Base-by-base conservation (phyloP, 2,329 filamentous ascomycete species). In the Ophiocordyceps unilateralis region DNA sequence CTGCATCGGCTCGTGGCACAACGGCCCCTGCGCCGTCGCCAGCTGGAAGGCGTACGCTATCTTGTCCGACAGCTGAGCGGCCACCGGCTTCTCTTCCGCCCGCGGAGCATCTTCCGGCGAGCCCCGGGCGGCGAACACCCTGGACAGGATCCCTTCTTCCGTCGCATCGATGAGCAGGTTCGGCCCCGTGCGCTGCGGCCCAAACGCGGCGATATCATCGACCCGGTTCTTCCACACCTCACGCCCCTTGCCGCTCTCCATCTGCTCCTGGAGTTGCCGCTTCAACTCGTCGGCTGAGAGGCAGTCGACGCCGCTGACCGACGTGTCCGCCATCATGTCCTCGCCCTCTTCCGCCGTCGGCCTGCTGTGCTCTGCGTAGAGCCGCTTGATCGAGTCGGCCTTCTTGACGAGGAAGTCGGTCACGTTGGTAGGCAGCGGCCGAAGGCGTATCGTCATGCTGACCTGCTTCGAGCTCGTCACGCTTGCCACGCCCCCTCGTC, bases 11-110 rank as follows among this genome's bases (percentile, higher is more conserved):
- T 98, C 91, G 53, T 85, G 75, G 61, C 91, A 96, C 41, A 96
- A 73, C 0, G 91, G 88, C 0, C 91, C 91, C 61, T 93, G 86
- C 20, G 78, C 75, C 1, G 81, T 93, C 34, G 86, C 83, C 15
- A 96, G 79, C 59, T 98, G 91, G 70, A 98, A 98, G 40, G 85
- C 88, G 58, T 98, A 88, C 9, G 77, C 70, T 48, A 96, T 83
- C 58, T 93, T 96, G 65, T 96, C 89, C 45, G 80, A 77, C 50
- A 96, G 79, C 54, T 91, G 81, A 41, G 70, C 69, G 4, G 79
- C 68, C 43, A 69, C 64, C 37, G 82, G 62, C 41, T 63, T 60
- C 44, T 74, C 70, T 40, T n/a, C n/a, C n/a, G n/a, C n/a, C n/a
- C n/a, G n/a, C n/a, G n/a, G n/a, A n/a, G n/a, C n/a, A n/a, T n/a